Evolutionary conservation across 192 early-diverging fungal species (phyloP).

Genomic region (Podila epigama): DNA sequence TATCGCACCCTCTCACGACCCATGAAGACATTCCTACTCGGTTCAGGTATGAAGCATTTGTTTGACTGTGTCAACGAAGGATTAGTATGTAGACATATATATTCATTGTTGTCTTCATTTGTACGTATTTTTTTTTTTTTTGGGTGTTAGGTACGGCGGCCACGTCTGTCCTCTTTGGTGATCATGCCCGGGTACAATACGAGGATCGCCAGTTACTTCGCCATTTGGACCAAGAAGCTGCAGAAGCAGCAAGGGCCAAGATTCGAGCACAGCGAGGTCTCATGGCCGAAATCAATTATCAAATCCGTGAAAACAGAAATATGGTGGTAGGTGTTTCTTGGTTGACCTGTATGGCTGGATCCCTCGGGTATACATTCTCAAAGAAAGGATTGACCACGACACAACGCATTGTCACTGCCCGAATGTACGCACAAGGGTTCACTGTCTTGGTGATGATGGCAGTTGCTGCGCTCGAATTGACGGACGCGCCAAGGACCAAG

Average conservation of each 20-base stretch:
- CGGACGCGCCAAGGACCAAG: conserved; percentile 12
- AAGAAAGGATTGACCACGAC: conserved; percentile 40
- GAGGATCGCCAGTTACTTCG: conserved; percentile 39
- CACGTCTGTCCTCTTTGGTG: conserved; percentile 32
- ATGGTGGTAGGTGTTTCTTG: conserved; percentile 39
- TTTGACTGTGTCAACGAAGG: background rate
- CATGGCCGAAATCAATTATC: conserved; percentile 30
- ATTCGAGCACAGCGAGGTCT: conserved; percentile 38
- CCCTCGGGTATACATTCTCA: conserved; percentile 41
- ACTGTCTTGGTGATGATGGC: conserved; percentile 44
- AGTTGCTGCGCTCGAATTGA: conserved; percentile 41
- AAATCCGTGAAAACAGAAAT: conserved; percentile 45
- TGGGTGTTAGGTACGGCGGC: conserved; percentile 24
- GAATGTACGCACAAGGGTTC: conserved; percentile 49
- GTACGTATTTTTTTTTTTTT: background rate
- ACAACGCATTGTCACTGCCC: conserved; percentile 45
- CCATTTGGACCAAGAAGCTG: conserved; percentile 43
- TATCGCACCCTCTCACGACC: conserved; percentile 32
- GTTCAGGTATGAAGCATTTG: conserved; percentile 17
- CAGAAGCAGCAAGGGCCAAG: conserved; percentile 25
- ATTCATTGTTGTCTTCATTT: background rate
- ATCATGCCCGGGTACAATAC: conserved; percentile 40
- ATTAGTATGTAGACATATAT: background rate
- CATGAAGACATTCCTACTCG: conserved; percentile 42
- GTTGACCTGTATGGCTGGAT: conserved; percentile 38